Evolutionary conservation across 2,329 filamentous ascomycete species (phyloP).

Genomic region (Aspergillus fumigatiaffinis): DNA sequence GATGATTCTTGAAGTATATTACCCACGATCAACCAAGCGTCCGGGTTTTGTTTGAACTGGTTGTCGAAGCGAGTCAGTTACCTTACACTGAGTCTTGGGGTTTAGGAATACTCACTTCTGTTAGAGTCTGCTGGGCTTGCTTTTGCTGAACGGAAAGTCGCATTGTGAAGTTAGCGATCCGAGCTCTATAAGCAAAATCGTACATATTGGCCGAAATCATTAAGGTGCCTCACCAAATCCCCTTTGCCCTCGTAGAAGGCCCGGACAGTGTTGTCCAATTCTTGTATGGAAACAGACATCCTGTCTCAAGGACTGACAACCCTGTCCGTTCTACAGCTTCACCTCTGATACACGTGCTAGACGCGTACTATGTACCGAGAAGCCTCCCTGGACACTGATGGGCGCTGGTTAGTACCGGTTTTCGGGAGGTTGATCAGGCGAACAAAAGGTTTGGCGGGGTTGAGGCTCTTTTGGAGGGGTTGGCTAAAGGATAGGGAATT

Average conservation of each 20-base stretch:
- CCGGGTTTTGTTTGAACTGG: slow-evolving; percentile 98
- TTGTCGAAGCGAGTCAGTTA: slow-evolving; percentile 12
- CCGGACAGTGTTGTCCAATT: slow-evolving; percentile 94
- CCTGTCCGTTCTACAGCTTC: slow-evolving; percentile 23
- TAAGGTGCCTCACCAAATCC: slow-evolving; percentile 66
- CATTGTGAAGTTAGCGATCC: background rate
- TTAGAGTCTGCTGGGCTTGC: slow-evolving; percentile 85
- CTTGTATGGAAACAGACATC: slow-evolving; percentile 74
- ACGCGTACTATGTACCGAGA: background rate
- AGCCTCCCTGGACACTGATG: background rate
- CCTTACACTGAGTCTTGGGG: background rate
- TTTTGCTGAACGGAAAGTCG: slow-evolving; percentile 66
- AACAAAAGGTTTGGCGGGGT: slow-evolving; percentile 25
- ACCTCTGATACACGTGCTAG: background rate
- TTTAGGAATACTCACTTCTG: slow-evolving; percentile 63
- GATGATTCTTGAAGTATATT: slow-evolving; percentile 91
- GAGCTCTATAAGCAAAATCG: background rate
- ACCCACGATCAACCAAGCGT: slow-evolving; percentile 96
- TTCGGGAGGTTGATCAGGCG: slow-evolving; percentile 10
- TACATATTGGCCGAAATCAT: background rate
- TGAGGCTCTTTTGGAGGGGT: slow-evolving; percentile 23
- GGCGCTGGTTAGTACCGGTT: background rate
- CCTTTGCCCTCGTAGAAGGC: slow-evolving; percentile 97
- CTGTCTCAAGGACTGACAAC: slow-evolving; percentile 31
- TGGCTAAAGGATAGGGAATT: slow-evolving; percentile 8